Conservation (phyloP, 495 filamentous ascomycete genomes). For the Eremomyces bilateralis region DNA sequence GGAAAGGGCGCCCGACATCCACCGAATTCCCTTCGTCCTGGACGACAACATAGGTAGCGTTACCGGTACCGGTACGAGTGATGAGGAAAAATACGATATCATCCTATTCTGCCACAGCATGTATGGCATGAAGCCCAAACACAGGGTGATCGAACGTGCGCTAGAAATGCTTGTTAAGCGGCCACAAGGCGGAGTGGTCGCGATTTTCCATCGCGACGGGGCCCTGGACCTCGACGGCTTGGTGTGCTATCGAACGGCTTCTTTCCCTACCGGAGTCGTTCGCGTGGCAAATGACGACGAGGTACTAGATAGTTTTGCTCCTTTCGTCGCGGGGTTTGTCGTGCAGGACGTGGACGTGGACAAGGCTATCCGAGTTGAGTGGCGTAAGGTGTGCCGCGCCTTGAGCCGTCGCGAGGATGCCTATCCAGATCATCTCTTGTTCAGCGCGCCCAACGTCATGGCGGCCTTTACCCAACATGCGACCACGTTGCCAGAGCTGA, state of each 20-base stretch:
- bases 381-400: conserved; percentile 30
- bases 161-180: conserved; percentile 28
- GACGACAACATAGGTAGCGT: conserved; percentile 13
- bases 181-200: conserved; percentile 26
- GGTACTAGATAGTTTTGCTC: conserved; percentile 29
- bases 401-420: conserved; percentile 25
- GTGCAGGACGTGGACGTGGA: conserved; percentile 19
- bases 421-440: conserved; percentile 24
- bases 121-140: conserved; percentile 35
- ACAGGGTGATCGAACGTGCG: conserved; percentile 25
- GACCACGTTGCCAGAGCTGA: conserved; percentile 26
- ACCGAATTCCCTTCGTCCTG: conserved; percentile 24
- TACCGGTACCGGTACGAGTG: conserved; percentile 12
- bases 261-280: conserved; percentile 29
- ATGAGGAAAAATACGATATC: conserved; percentile 29
- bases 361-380: conserved; percentile 21
- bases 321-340: conserved; percentile 30
- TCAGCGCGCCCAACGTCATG: conserved; percentile 32
- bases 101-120: conserved; percentile 43
- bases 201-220: conserved; percentile 32
- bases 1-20: conserved; percentile 22
- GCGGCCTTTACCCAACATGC: conserved; percentile 28
- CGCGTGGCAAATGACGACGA: conserved; percentile 26
- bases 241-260: conserved; percentile 28
- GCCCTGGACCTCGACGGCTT: conserved; percentile 26